These are phyloP conservation scores for Truncatella angustata DNA, from an alignment of 2,329 filamentous ascomycete species.

Conservation along the genomic window DNA sequence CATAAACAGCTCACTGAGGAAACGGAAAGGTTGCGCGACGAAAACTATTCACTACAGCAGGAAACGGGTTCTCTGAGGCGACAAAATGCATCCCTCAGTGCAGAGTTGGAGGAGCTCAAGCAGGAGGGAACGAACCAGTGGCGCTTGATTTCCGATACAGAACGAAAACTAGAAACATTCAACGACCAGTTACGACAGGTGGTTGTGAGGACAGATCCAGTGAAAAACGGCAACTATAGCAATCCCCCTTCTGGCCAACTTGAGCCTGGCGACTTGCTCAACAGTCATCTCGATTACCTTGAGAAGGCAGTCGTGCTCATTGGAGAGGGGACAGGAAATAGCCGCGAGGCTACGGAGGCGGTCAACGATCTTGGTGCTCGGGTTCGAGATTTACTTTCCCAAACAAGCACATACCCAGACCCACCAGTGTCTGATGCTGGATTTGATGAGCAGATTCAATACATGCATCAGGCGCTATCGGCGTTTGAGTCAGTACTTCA, in stretches of 20 bases:
- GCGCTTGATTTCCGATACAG: conserved; percentile 58
- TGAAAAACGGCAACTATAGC: conserved; percentile 45
- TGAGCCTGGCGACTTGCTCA: conserved; percentile 46
- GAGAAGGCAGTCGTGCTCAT: conserved; percentile 64
- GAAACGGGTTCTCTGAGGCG: conserved; percentile 31
- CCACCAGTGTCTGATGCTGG: conserved; percentile 58
- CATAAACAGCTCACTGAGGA: conserved; percentile 49
- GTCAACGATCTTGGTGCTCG: conserved; percentile 63
- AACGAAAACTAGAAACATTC: conserved; percentile 64
- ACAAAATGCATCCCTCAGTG: conserved; percentile 30
- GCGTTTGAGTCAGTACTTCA: conserved; percentile 44
- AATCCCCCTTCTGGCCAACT: conserved; percentile 38
- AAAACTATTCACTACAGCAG: conserved; percentile 37
- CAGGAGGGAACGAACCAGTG: conserved; percentile 36
- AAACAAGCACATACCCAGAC: conserved; percentile 48
- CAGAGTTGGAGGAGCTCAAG: conserved; percentile 36
- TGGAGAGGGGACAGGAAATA: conserved; percentile 50
- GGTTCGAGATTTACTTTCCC: conserved; percentile 55
- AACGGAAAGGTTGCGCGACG: conserved; percentile 43
- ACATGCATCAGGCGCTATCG: conserved; percentile 61
- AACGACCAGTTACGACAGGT: conserved; percentile 67
- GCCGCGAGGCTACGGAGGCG: conserved; percentile 48
- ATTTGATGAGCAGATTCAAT: conserved; percentile 65
- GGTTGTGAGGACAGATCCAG: conserved; percentile 62
- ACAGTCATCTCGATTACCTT: conserved; percentile 67